Evolutionary conservation across 805 yeast genomes (phyloP), one percentile per base, ranked within the genome.

Genomic region (Brettanomyces bruxellensis): DNA sequence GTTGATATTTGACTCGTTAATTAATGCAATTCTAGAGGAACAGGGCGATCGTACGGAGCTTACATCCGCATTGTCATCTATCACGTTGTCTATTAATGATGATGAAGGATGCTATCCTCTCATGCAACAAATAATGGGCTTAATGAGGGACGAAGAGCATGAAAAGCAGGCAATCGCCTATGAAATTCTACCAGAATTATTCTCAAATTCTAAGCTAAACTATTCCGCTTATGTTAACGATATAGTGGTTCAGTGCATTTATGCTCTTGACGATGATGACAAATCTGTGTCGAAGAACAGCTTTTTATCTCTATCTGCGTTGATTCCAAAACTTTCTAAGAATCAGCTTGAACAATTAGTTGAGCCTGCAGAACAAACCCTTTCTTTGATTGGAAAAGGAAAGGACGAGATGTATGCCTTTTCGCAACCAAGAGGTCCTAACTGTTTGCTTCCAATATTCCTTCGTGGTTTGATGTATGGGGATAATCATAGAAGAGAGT

Each of bases 381-480:
- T 93, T 56, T 71, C 71, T 32, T 62, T 79, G 47, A 76, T 88
- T 18, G 87, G 89, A 25, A 71, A 71, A 23, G 69, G 70, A 35
- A 83, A 81, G 1, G 73, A 75, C 56, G 88, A 85, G 32, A 65
- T 90, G 44, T 78, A 82, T 34, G 96, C 88, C 0, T 86, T 90
- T 64, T 60, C 76, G 51, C 57, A 79, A 68, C 81, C 95, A 64
- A 81, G 80, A 62, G 95, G 98, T 43, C 95, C 96, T 49, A 80
- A 76, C 59, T 84, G 95, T 66, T 67, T 93, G 37, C 72, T 93
- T 55, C 99, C 99, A 28, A 78, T 95, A 45, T 93, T 93, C 70
- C 69, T 88, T 54, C 96, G 91, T 62, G 98, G 98, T 50, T 76
- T 93, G 58, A 87, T 91, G 95, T 87, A 89, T 65, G 99, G 99